Base-by-base conservation (phyloP, 2,329 filamentous ascomycete species). In the Xylaria arbuscula region DNA sequence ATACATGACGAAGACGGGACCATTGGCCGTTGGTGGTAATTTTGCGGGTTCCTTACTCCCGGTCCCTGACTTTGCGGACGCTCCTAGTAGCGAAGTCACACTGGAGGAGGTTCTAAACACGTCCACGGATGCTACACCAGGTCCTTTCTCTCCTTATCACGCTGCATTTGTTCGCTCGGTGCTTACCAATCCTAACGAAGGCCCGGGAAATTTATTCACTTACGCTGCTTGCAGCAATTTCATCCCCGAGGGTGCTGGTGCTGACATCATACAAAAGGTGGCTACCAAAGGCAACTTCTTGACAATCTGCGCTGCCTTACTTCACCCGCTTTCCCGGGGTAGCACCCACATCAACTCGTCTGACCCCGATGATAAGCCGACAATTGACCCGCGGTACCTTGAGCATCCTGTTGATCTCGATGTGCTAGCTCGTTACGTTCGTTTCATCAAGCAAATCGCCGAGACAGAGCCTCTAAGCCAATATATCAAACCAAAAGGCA, bases 301-400 rank as follows among this genome's bases (percentile, higher is more conserved):
- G 11, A 63, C 50, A 2, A 55, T 63, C 3, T 32, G 38, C 13
- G 60, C 40, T 11, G 38, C 24, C 13, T 11, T 55, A 10, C 40
- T 48, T 19, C 50, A 56, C 6, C 60, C 61, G 19, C 62, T 74
- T 6, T 72, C 70, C 5, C 69, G 70, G 3, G 72, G 72, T 34
- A 72, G 68, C 17, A 65, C 70, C 45, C 73, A 73, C 22, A 68
- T 74, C 38, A 67, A 40, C 55, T 62, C 58, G 19, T 42, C 64
- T 2, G 45, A 53, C 11, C 38, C 66, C 11, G 48, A 54, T 19
- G 59, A 54, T 9, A 42, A 28, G 11, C 24, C 47, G 19, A 47
- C 17, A 17, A 56, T 73, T n/a, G 64, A 72, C 50, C 64, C 57
- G 1, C 57, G 56, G 1, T 69, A 72, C 38, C 54, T 72, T 10